phyloP scores from a whole-genome alignment of 306 rosid genomes.

The Quercus ilex region DNA sequence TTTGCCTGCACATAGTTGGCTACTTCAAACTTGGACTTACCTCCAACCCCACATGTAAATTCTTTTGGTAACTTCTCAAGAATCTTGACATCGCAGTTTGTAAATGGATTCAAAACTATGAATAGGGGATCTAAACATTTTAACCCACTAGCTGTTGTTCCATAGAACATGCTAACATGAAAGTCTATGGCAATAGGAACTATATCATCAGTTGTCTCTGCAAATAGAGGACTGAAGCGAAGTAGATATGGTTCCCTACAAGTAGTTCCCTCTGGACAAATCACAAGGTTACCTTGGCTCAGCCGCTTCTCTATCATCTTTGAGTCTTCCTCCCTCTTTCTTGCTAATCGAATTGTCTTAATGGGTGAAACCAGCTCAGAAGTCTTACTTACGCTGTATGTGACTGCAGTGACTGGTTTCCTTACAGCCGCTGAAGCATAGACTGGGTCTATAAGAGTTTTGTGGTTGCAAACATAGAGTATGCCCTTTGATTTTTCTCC shows the following conservation, averaged over 20 bases:
- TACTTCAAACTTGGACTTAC: not conserved
- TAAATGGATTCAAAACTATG: not conserved
- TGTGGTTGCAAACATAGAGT: conserved; percentile 1
- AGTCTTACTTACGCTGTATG: not conserved
- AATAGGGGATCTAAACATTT: not conserved
- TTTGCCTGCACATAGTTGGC: not conserved
- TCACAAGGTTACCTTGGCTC: not conserved
- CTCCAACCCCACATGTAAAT: not conserved
- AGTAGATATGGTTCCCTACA: not conserved
- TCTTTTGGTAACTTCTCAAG: not conserved
- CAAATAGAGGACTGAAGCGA: conserved; percentile 1
- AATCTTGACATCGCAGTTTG: not conserved
- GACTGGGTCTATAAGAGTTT: not conserved
- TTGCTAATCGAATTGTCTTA: not conserved
- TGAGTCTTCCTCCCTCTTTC: not conserved
- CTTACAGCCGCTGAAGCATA: not conserved
- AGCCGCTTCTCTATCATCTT: not conserved
- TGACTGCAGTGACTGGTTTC: not conserved
- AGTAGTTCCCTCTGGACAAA: not conserved
- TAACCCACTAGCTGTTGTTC: not conserved
- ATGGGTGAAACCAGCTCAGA: not conserved
- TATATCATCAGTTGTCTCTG: not conserved
- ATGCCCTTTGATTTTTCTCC: not conserved
- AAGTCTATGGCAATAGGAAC: not conserved
- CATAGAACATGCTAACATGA: not conserved